These are phyloP conservation scores for Monosporascus sp. DNA, from an alignment of 2,329 filamentous ascomycete genomes.

Conservation along the genomic window DNA sequence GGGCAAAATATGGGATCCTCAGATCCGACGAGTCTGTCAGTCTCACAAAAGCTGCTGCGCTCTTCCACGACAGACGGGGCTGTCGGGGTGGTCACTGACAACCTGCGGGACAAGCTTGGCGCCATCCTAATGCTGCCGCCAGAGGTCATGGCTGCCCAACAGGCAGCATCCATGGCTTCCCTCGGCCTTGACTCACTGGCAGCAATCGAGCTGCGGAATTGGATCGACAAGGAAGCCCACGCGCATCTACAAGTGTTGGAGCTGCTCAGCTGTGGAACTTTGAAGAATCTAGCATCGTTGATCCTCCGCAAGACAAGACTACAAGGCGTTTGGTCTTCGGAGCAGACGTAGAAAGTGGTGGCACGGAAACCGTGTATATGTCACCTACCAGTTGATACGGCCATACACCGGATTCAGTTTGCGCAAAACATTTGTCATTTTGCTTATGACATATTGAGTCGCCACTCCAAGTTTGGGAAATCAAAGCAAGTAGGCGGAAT, in stretches of 20 bases:
- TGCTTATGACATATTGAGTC: too few species aligned
- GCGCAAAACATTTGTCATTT: too few species aligned
- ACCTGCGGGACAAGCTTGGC: conserved; percentile 42
- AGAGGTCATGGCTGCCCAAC: conserved; percentile 40
- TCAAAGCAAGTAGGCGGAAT: too few species aligned
- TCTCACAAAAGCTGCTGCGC: conserved; percentile 35
- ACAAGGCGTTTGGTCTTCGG: too few species aligned
- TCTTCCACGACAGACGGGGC: conserved; percentile 35
- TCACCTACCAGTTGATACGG: too few species aligned
- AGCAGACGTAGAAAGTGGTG: too few species aligned
- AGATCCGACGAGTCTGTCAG: conserved; percentile 38
- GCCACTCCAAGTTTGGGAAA: too few species aligned
- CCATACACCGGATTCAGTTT: too few species aligned
- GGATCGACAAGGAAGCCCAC: conserved; percentile 43
- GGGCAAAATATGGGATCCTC: conserved; percentile 15
- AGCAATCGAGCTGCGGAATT: conserved; percentile 46
- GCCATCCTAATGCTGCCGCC: conserved; percentile 43
- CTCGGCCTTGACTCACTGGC: conserved; percentile 44
- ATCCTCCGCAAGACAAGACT: too few species aligned
- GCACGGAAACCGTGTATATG: too few species aligned
- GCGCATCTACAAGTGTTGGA: conserved; percentile 50
- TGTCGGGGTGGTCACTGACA: conserved; percentile 37
- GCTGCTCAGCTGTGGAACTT: conserved; percentile 45
- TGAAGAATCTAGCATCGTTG: conserved; percentile 36
- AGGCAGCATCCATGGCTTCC: conserved; percentile 32